Percentiles rank a stretch among this genome's conserved stretches.
phyloP scores from a whole-genome alignment of 805 yeast genomes.

The Candida maltosa region DNA sequence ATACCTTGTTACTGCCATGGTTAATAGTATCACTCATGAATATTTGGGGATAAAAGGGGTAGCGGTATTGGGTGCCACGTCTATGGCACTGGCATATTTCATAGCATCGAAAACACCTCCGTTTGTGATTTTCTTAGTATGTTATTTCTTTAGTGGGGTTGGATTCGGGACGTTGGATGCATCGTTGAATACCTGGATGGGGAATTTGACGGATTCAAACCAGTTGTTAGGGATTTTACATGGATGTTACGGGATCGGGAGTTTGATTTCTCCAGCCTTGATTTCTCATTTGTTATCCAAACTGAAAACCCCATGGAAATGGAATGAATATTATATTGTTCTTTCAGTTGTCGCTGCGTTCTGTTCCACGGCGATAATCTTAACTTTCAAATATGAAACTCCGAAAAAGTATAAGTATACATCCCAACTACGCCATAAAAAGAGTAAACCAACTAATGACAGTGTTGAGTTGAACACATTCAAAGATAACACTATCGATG shows the following conservation, averaged over 20 bases:
- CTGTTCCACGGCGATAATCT: slow-evolving; percentile 18
- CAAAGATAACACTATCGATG: neutral
- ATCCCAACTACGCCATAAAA: slow-evolving; percentile 7
- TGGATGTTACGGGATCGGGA: slow-evolving; percentile 52
- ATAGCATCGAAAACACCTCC: slow-evolving; percentile 41
- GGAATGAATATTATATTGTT: slow-evolving; percentile 46
- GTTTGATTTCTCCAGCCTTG: slow-evolving; percentile 48
- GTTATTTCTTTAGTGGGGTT: slow-evolving; percentile 45
- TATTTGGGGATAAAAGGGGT: slow-evolving; percentile 49
- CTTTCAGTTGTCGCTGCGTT: slow-evolving; percentile 24
- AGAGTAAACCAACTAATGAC: slow-evolving; percentile 10
- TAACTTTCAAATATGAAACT: slow-evolving; percentile 41
- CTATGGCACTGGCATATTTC: slow-evolving; percentile 36
- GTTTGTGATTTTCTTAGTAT: slow-evolving; percentile 33
- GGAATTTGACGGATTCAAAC: slow-evolving; percentile 43
- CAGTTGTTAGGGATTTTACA: slow-evolving; percentile 51
- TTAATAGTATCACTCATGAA: slow-evolving; percentile 41
- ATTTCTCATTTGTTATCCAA: slow-evolving; percentile 38
- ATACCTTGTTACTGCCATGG: slow-evolving; percentile 50
- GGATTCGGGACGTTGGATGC: slow-evolving; percentile 60
- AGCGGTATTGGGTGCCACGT: slow-evolving; percentile 27
- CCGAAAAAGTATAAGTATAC: slow-evolving; percentile 39
- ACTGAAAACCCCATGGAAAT: slow-evolving; percentile 37
- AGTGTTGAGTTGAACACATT: slow-evolving; percentile 11
- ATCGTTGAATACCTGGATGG: slow-evolving; percentile 51